Evolutionary conservation across 768 basidiomycete species (phyloP).

Genomic region (Amanita inopinata): DNA sequence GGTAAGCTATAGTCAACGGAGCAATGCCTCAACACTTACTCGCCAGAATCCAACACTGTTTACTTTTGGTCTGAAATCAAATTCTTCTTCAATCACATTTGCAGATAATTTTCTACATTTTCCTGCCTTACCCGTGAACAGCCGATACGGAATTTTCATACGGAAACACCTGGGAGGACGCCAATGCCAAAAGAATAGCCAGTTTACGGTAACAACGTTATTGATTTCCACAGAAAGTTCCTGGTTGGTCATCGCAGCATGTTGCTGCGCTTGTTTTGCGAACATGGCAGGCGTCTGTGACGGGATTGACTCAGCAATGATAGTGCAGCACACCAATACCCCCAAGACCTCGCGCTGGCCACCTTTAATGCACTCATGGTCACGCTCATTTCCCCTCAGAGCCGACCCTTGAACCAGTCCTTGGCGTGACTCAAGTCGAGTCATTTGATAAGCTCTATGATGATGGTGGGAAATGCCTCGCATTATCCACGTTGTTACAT

Average conservation of each 20-base stretch:
- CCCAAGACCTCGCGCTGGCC: too few relatives aligned
- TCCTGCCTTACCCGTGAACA: background rate
- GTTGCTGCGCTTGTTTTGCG: too few relatives aligned
- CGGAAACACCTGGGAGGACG: background rate
- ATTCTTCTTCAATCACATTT: background rate
- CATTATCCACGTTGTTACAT: too few relatives aligned
- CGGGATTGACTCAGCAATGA: too few relatives aligned
- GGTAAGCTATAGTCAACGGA: background rate
- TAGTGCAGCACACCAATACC: too few relatives aligned
- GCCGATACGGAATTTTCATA: background rate
- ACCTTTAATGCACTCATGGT: too few relatives aligned
- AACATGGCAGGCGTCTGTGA: too few relatives aligned
- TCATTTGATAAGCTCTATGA: too few relatives aligned
- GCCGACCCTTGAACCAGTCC: too few relatives aligned
- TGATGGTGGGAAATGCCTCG: too few relatives aligned
- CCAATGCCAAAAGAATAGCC: background rate
- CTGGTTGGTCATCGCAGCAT: background rate
- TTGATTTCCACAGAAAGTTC: background rate
- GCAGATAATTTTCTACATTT: background rate
- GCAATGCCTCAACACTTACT: background rate
- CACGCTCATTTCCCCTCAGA: too few relatives aligned
- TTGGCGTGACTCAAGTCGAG: too few relatives aligned
- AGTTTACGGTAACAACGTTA: background rate
- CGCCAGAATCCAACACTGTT: background rate
- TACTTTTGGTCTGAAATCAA: background rate